Base-by-base conservation (phyloP, 495 filamentous ascomycete genomes). In the Staphylotrichum longicolle region DNA sequence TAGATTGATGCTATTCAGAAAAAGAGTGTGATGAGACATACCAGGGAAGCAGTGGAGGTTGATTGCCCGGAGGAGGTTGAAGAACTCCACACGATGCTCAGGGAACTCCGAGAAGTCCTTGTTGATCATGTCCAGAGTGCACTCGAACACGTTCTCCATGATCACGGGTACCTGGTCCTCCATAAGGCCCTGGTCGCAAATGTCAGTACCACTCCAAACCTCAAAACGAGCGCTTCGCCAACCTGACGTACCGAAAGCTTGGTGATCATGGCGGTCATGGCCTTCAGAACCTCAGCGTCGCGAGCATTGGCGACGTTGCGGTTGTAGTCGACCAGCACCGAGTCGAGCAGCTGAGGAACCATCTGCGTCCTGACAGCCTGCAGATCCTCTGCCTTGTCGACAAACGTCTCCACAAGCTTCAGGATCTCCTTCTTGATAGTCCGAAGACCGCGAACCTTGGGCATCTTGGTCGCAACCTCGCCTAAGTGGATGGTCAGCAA, bases 341-440 rank as follows among this genome's bases (percentile, higher is more conserved):
- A 92, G 70, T 98, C 95, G 12, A 99, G 82, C n/a, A 99, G 86
- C 61, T 91, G 86, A n/a, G 94, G 94, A 7, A 98, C 91, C 77
- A 99, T 91, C 69, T 91, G 96, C 64, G 83, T 83, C 63, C 91
- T 89, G 57, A 99, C 87, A 80, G 93, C 92, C 67, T 96, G 91
- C 33, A 92, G 76, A 70, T 99, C 94, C 72, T 99, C 95, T 3
- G 95, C 91, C 77, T 96, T 98, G 65, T 98, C 91, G 33, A 99
- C 91, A 67, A 96, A 99, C 8, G 87, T 94, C 75, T 97, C 95
- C 60, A 99, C 93, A 58, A 99, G 86, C 75, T 99, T 99, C 60
- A 99, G 77, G 47, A 99, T 99, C 71, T 99, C 94, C 78, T 98
- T 98, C 78, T 99, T 99, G 80, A 99, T 96, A 11, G 94, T 99